Evolutionary conservation across 2,329 filamentous ascomycete genomes (phyloP).

Genomic region (Ascochyta fabae): DNA sequence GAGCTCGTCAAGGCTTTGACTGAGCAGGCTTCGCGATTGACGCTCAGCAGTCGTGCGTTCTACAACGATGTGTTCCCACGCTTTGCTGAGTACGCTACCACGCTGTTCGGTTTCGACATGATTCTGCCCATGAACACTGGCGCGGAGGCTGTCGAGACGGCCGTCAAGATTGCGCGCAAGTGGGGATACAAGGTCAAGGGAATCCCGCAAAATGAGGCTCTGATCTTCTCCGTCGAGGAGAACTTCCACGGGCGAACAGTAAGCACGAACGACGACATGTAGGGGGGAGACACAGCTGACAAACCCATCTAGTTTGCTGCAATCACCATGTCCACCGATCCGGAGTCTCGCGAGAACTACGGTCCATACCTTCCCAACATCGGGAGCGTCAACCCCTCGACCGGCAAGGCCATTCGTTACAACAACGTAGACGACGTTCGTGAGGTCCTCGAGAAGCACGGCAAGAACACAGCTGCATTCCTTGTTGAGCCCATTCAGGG

Average conservation of each 20-base stretch:
- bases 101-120: constrained; percentile 95
- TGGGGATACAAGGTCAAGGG: constrained; percentile 98
- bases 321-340: constrained; percentile 93
- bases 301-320: constrained; percentile 75
- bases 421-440: constrained; percentile 84
- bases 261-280: constrained; percentile 49
- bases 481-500: constrained; percentile 97
- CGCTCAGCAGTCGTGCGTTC: constrained; percentile 92
- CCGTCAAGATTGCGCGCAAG: constrained; percentile 93
- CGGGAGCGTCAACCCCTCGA: constrained; percentile 76
- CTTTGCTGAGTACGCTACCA: constrained; percentile 90
- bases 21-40: constrained; percentile 87
- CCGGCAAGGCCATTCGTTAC: constrained; percentile 80
- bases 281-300: constrained; percentile 14
- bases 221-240: constrained; percentile 83
- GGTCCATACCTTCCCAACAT: constrained; percentile 93
- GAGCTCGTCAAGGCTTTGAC: constrained; percentile 89
- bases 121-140: constrained; percentile 98
- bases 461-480: constrained; percentile 87
- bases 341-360: constrained; percentile 95
- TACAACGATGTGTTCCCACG: constrained; percentile 98
- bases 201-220: constrained; percentile 81
- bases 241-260: constrained; percentile 98
- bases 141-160: constrained; percentile 94
- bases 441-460: constrained; percentile 78